A percentile compares a stretch with the other conserved stretches of the same genome.
Evolutionary conservation across 306 rosid genomes (phyloP).

Genomic region (Quercus rubra): DNA sequence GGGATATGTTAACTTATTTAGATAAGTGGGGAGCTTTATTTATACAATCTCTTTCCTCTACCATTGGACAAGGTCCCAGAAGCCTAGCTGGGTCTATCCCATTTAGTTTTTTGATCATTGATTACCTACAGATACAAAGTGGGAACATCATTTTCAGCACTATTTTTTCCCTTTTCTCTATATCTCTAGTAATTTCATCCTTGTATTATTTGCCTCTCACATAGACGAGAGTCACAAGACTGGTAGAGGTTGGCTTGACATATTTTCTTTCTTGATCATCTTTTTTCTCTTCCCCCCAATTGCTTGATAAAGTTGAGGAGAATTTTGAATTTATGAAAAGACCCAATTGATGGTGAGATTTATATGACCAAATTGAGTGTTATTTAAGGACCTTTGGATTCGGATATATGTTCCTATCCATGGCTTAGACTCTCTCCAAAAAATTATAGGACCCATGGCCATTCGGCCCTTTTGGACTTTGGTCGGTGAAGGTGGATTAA

Average conservation of each 20-base stretch:
- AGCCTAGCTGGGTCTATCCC: slow-evolving; percentile 16
- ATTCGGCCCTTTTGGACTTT: slow-evolving; percentile 6
- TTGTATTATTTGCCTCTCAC: slow-evolving; percentile 25
- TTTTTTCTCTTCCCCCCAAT: neutral
- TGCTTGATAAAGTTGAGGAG: neutral
- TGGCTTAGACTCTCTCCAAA: slow-evolving; percentile 5
- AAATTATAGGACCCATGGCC: slow-evolving; percentile 21
- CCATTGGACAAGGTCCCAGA: slow-evolving; percentile 5
- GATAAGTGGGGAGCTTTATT: neutral
- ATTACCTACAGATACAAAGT: slow-evolving; percentile 20
- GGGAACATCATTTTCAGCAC: slow-evolving; percentile 33
- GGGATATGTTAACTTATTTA: slow-evolving; percentile 6
- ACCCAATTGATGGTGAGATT: slow-evolving; percentile 18
- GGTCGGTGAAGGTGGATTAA: slow-evolving; percentile 27
- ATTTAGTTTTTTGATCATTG: slow-evolving; percentile 12
- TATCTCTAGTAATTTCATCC: neutral
- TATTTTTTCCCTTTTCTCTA: slow-evolving; percentile 3
- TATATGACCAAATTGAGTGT: neutral
- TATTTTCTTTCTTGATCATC: neutral
- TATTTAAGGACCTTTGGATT: slow-evolving; percentile 17
- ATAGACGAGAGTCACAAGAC: slow-evolving; percentile 13
- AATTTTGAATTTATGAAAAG: neutral
- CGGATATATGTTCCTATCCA: slow-evolving; percentile 40
- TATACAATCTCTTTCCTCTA: neutral
- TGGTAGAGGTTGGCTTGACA: neutral